Percentiles rank a stretch among this genome's conserved stretches.
Conservation (phyloP, 148 eudicot genomes). For the Silene conica region DNA sequence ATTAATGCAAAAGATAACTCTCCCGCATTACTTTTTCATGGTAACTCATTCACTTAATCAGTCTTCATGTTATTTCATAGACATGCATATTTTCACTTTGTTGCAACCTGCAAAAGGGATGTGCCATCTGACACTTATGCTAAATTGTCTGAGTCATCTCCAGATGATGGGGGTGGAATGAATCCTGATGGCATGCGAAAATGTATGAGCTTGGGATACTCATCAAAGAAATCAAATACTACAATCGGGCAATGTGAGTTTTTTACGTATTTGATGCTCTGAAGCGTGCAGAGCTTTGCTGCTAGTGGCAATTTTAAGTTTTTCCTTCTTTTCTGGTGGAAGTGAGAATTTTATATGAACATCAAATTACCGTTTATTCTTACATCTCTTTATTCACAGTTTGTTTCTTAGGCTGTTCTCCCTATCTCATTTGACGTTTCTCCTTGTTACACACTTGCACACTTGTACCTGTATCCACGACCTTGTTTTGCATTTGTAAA, state of each 20-base stretch:
- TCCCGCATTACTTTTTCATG: conserved; percentile 86
- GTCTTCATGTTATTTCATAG: not conserved
- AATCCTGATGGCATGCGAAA: conserved; percentile 80
- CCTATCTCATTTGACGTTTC: no score
- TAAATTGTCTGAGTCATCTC: conserved; percentile 16
- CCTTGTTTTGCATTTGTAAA: not conserved
- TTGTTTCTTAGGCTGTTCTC: conserved; percentile 5
- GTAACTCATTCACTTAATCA: conserved; percentile 31
- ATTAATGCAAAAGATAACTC: conserved; percentile 62
- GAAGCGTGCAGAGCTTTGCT: not conserved
- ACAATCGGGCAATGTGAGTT: conserved; percentile 91
- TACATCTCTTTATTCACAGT: not conserved
- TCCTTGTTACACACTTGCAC: no score
- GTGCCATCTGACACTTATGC: not conserved
- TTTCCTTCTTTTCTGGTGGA: not conserved
- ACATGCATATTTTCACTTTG: not conserved
- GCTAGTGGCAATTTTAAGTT: no score
- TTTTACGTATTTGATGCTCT: not conserved
- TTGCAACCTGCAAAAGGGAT: not conserved
- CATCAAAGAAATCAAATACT: conserved; percentile 75
- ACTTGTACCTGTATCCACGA: not conserved
- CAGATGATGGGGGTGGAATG: conserved; percentile 99
- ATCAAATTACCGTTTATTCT: not conserved
- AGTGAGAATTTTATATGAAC: not conserved
- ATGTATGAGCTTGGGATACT: conserved; percentile 99